Conservation (phyloP, 2,329 filamentous ascomycete genomes). For the Fusarium penzigii region DNA sequence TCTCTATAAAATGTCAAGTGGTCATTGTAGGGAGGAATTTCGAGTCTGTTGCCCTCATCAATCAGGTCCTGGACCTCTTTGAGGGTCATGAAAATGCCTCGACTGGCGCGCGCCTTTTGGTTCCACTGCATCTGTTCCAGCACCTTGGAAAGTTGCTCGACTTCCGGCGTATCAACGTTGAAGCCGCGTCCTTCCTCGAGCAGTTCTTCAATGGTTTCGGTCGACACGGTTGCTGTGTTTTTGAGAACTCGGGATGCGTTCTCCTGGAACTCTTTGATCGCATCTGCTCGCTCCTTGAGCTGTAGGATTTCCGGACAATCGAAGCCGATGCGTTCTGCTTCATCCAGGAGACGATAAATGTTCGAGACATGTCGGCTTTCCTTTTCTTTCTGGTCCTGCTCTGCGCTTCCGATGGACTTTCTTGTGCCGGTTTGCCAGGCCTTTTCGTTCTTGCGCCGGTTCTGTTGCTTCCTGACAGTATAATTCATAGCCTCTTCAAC, state of each 20-base stretch:
- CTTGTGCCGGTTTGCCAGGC: slow-evolving; percentile 73
- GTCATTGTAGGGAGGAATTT: slow-evolving; percentile 78
- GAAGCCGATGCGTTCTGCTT: slow-evolving; percentile 86
- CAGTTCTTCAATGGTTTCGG: slow-evolving; percentile 81
- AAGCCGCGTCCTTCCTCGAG: slow-evolving; percentile 88
- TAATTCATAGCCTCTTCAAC: slow-evolving; percentile 96
- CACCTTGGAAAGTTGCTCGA: slow-evolving; percentile 77
- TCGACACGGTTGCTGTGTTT: slow-evolving; percentile 62
- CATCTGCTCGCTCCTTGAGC: slow-evolving; percentile 80
- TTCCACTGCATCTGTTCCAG: slow-evolving; percentile 90
- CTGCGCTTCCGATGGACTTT: slow-evolving; percentile 61
- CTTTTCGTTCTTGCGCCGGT: slow-evolving; percentile 92
- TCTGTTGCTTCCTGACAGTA: slow-evolving; percentile 96
- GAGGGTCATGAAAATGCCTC: slow-evolving; percentile 68
- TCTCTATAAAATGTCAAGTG: slow-evolving; percentile 76
- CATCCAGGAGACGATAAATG: slow-evolving; percentile 78
- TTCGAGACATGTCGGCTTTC: slow-evolving; percentile 88
- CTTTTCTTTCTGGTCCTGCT: slow-evolving; percentile 73
- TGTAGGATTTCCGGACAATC: slow-evolving; percentile 89
- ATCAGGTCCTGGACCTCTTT: slow-evolving; percentile 80
- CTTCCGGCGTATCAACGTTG: slow-evolving; percentile 87
- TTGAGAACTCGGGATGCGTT: slow-evolving; percentile 71
- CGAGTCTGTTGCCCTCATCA: slow-evolving; percentile 72
- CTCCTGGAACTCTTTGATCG: slow-evolving; percentile 81
- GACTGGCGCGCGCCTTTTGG: slow-evolving; percentile 68